phyloP scores from a whole-genome alignment of 768 basidiomycete species.

The Cyclocybe cylindracea region DNA sequence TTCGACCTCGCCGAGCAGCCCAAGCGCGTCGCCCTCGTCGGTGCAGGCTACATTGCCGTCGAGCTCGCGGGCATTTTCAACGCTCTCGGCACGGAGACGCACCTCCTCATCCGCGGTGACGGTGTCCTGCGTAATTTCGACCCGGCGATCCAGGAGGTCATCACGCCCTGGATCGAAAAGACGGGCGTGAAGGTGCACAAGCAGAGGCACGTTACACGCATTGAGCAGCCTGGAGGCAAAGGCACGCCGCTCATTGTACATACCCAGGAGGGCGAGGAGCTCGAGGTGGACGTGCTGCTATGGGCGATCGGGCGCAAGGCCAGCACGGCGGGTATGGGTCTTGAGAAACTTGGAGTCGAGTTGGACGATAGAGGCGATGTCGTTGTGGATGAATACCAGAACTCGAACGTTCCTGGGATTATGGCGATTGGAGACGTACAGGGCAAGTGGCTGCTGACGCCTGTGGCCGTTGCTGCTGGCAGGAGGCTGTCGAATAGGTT shows the following conservation, averaged over 20 bases:
- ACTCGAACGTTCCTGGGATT: slow-evolving; percentile 68
- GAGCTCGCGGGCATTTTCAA: slow-evolving; percentile 96
- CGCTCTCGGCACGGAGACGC: slow-evolving; percentile 88
- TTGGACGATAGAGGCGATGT: slow-evolving; percentile 81
- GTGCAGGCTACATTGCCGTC: slow-evolving; percentile 97
- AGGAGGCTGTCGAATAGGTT: slow-evolving; percentile 85
- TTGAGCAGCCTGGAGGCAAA: slow-evolving; percentile 61
- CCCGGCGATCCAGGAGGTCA: slow-evolving; percentile 75
- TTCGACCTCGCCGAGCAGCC: slow-evolving; percentile 91
- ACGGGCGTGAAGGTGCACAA: slow-evolving; percentile 91
- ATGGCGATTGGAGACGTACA: slow-evolving; percentile 90
- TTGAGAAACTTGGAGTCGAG: slow-evolving; percentile 78
- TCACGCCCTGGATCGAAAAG: slow-evolving; percentile 92
- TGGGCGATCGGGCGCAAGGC: slow-evolving; percentile 95
- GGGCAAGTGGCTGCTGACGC: slow-evolving; percentile 91
- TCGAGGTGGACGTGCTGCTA: slow-evolving; percentile 85
- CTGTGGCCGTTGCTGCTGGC: slow-evolving; percentile 97
- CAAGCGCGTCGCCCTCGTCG: slow-evolving; percentile 90
- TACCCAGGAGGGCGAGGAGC: slow-evolving; percentile 69
- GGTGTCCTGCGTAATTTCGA: slow-evolving; percentile 94
- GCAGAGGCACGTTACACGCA: slow-evolving; percentile 67
- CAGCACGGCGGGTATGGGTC: slow-evolving; percentile 75
- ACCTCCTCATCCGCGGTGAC: slow-evolving; percentile 88
- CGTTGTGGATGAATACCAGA: slow-evolving; percentile 90
- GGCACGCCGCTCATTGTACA: slow-evolving; percentile 76